Conservation (phyloP, 805 yeast species). For the Sungouiella blattae region DNA sequence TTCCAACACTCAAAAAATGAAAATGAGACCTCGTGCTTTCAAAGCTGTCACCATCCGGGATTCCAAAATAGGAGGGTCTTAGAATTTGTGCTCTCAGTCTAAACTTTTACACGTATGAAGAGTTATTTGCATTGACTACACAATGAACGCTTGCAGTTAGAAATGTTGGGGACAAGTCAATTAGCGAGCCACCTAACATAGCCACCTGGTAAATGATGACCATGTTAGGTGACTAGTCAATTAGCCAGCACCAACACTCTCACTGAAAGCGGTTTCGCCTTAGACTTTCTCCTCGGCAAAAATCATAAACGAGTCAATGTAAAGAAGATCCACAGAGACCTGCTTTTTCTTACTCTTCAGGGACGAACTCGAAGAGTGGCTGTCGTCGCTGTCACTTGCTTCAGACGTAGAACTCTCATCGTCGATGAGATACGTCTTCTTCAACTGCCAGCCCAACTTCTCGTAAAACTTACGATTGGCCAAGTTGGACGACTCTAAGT, state of each 20-base stretch:
- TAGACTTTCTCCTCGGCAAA: conserved; percentile 4
- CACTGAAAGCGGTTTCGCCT: conserved; percentile 2
- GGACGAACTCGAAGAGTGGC: neutral
- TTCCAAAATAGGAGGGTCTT: no score
- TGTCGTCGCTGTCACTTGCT: conserved; percentile 7
- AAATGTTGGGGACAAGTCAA: conserved; percentile 10
- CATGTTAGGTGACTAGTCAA: conserved; percentile 10
- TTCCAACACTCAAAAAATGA: no score
- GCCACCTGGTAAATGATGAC: conserved; percentile 1
- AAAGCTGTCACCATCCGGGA: no score
- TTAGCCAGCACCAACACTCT: conserved; percentile 11
- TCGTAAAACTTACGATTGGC: conserved; percentile 50
- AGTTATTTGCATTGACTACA: no score
- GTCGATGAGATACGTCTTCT: conserved; percentile 29
- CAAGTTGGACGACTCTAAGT: conserved; percentile 57
- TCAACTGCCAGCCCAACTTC: conserved; percentile 47
- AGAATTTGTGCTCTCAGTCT: no score
- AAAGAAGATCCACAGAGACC: conserved; percentile 9
- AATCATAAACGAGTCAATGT: conserved; percentile 17
- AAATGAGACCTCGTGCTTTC: no score
- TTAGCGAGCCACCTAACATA: conserved; percentile 10
- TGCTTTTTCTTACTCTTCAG: conserved; percentile 1
- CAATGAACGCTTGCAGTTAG: no score
- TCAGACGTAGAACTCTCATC: conserved; percentile 18
- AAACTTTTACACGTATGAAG: no score